phyloP scores from a whole-genome alignment of 2,329 filamentous ascomycete species.

The Cytospora schulzeri region DNA sequence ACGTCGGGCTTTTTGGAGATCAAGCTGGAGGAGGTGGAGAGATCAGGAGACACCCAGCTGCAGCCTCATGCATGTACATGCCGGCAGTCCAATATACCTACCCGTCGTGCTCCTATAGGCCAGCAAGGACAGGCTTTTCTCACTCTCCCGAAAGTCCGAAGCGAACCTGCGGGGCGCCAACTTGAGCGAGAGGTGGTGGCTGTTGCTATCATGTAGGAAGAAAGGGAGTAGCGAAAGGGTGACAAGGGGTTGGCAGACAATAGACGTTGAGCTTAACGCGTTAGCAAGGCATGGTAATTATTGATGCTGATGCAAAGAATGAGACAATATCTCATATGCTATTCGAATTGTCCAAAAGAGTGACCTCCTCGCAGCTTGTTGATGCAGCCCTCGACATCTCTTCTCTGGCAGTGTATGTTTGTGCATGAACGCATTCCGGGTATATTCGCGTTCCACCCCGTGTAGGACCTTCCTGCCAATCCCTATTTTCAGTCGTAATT shows the following conservation, averaged over 20 bases:
- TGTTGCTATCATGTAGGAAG: background rate
- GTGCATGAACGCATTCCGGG: background rate
- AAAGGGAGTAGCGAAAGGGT: background rate
- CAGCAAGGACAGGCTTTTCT: background rate
- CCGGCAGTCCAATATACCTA: background rate
- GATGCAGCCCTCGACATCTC: background rate
- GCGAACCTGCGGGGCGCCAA: background rate
- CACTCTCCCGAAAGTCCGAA: background rate
- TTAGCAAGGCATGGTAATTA: background rate
- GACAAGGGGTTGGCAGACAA: background rate
- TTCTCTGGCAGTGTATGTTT: background rate
- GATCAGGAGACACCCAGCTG: background rate
- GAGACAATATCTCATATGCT: background rate
- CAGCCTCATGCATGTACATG: background rate
- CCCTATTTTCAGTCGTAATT: background rate
- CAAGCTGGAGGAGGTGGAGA: background rate
- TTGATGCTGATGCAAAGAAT: background rate
- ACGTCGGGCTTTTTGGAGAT: background rate
- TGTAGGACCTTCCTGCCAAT: slow-evolving; percentile 5
- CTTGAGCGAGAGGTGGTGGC: background rate
- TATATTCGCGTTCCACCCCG: slow-evolving; percentile 10
- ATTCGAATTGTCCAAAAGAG: background rate
- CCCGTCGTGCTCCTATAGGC: background rate
- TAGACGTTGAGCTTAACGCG: background rate
- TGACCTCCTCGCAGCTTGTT: background rate